These are phyloP conservation scores for Alternaria infectoria DNA, from an alignment of 2,329 filamentous ascomycete species.

Conservation along the genomic window DNA sequence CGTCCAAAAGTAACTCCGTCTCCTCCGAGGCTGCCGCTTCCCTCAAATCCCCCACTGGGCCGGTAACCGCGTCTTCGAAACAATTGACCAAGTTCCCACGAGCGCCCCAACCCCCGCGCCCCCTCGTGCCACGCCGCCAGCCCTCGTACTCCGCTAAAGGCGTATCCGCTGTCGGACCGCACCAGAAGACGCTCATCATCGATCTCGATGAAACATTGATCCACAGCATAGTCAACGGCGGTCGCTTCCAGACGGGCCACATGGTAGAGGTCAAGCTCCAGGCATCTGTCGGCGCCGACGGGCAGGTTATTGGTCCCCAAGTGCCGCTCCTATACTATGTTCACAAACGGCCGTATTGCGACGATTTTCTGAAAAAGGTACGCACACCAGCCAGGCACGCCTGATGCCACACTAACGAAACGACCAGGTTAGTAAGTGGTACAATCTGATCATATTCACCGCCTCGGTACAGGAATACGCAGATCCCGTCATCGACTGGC, in stretches of 20 bases:
- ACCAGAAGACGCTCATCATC: constrained; percentile 89
- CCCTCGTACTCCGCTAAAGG: constrained; percentile 74
- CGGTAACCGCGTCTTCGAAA: constrained; percentile 62
- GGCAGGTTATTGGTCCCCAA: constrained; percentile 76
- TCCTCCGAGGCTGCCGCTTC: constrained; percentile 64
- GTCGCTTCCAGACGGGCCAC: constrained; percentile 92
- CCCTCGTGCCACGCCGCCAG: constrained; percentile 85
- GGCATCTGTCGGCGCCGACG: constrained; percentile 70
- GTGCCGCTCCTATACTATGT: constrained; percentile 99
- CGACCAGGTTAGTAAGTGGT: constrained; percentile 87
- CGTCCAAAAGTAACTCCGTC: constrained; percentile 34
- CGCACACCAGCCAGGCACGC: constrained; percentile 29
- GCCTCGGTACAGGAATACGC: constrained; percentile 98
- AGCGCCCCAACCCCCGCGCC: constrained; percentile 85
- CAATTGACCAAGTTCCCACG: constrained; percentile 87
- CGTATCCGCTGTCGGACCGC: constrained; percentile 44
- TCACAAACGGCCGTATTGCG: constrained; percentile 95
- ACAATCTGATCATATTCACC: constrained; percentile 95
- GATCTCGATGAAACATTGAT: constrained; percentile 98
- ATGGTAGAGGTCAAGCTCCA: constrained; percentile 98
- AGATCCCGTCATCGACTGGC: constrained; percentile 98
- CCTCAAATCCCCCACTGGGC: constrained; percentile 92
- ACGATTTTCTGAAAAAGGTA: constrained; percentile 90
- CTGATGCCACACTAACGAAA: constrained; percentile 22
- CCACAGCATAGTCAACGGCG: constrained; percentile 96